Conservation (phyloP, 805 yeast genomes). For the Kodamaea kaohsiungensis region DNA sequence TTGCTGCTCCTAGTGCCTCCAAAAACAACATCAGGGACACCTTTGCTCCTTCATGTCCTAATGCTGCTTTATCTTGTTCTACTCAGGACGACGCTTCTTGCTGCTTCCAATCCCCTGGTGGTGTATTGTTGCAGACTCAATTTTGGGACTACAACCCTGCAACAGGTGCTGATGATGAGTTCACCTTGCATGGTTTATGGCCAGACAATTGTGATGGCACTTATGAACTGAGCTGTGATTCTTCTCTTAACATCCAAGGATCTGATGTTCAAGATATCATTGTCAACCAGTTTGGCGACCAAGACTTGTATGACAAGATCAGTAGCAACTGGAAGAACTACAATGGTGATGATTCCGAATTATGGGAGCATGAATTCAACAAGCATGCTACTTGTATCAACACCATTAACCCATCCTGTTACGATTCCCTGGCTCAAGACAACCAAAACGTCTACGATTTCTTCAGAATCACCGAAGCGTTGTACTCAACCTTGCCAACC, state of each 20-base stretch:
- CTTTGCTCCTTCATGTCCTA: conserved; percentile 9
- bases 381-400: conserved; percentile 92
- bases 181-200: conserved; percentile 87
- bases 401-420: conserved; percentile 73
- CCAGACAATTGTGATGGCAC: conserved; percentile 85
- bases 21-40: conserved; percentile 5
- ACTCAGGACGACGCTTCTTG: conserved; percentile 42
- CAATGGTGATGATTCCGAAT: conserved; percentile 55
- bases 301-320: conserved; percentile 59
- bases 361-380: conserved; percentile 91
- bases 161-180: conserved; percentile 62
- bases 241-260: conserved; percentile 44
- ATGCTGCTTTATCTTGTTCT: conserved; percentile 8
- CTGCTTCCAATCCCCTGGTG: conserved; percentile 86
- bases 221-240: conserved; percentile 9
- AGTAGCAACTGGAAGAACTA: conserved; percentile 67
- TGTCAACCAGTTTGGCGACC: conserved; percentile 41
- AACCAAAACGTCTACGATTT: conserved; percentile 64
- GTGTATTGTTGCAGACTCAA: conserved; percentile 79
- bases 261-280: conserved; percentile 52
- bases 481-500: conserved; percentile 63
- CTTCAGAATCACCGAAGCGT: conserved; percentile 55
- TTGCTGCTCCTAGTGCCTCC: not conserved
- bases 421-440: conserved; percentile 33
- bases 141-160: conserved; percentile 83